These are phyloP conservation scores for Chalciporus sp. DNA, from an alignment of 1,284 basidiomycete genomes.

Conservation along the genomic window DNA sequence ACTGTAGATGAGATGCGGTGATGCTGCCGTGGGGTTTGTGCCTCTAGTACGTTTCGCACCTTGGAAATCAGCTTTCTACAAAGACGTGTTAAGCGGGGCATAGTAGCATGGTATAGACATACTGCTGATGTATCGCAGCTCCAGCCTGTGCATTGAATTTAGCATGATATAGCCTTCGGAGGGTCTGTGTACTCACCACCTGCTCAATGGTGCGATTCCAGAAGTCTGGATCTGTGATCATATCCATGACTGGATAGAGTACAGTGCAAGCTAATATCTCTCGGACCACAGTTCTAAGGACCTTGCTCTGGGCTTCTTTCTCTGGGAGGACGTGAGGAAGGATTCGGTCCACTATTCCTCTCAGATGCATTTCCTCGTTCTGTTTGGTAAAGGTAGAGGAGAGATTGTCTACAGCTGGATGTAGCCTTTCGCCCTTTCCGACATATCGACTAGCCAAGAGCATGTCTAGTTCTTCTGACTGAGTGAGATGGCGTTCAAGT, in stretches of 20 bases:
- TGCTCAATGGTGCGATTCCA: constrained; percentile 95
- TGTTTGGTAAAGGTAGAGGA: constrained; percentile 88
- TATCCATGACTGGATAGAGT: constrained; percentile 86
- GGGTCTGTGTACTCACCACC: constrained; percentile 56
- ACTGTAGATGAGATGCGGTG: constrained; percentile 41
- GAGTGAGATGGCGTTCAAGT: constrained; percentile 74
- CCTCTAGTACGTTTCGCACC: constrained; percentile 81
- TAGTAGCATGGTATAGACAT: constrained; percentile 32
- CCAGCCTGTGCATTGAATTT: constrained; percentile 59
- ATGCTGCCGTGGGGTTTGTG: constrained; percentile 65
- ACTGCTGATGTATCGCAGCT: constrained; percentile 90
- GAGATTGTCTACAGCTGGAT: constrained; percentile 81
- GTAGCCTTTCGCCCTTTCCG: constrained; percentile 64
- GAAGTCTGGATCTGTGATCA: constrained; percentile 93
- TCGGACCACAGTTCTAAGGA: constrained; percentile 72
- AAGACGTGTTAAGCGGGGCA: constrained; percentile 6
- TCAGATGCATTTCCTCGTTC: constrained; percentile 85
- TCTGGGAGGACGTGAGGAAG: constrained; percentile 77
- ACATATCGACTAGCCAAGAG: constrained; percentile 79
- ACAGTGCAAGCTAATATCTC: constrained; percentile 86
- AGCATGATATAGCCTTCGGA: not conserved
- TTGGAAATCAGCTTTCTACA: constrained; percentile 78
- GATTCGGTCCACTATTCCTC: constrained; percentile 67
- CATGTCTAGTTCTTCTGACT: constrained; percentile 86
- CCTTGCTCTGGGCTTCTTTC: constrained; percentile 71